A percentile compares a stretch with the other conserved stretches of the same genome.
Evolutionary conservation across 345 rosid genomes (phyloP).

Genomic region (Lumnitzera littorea): DNA sequence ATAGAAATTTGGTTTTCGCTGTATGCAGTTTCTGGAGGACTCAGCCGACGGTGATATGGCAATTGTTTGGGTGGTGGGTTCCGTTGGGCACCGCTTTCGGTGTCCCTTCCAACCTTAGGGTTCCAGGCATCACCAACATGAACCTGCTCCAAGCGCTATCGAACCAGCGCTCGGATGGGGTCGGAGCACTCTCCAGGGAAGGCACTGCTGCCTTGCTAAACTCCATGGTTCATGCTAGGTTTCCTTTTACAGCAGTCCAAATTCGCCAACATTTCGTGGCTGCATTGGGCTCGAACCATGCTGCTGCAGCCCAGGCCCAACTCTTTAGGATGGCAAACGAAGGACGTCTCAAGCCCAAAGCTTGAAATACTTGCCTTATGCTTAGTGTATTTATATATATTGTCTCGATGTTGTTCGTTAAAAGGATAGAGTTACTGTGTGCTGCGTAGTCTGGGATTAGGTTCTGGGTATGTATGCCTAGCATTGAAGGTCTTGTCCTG

Average conservation of each 20-base stretch:
- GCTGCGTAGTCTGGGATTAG: too few species aligned
- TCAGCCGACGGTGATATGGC: conserved; percentile 65
- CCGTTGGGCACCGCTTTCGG: conserved; percentile 59
- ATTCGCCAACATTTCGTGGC: conserved; percentile 56
- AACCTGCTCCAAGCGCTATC: conserved; percentile 75
- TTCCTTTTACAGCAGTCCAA: conserved; percentile 59
- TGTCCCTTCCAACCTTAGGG: conserved; percentile 15
- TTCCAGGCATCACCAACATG: conserved; percentile 17
- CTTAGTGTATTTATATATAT: not conserved
- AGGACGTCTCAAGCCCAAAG: conserved; percentile 55
- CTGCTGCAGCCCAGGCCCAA: conserved; percentile 64
- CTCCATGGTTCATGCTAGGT: conserved; percentile 58
- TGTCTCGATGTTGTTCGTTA: not conserved
- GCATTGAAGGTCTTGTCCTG: too few species aligned
- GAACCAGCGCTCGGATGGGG: conserved; percentile 52
- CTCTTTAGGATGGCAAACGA: conserved; percentile 85
- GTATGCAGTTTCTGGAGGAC: conserved; percentile 70
- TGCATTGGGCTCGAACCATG: conserved; percentile 46
- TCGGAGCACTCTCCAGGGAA: conserved; percentile 75
- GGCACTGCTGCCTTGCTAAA: conserved; percentile 88
- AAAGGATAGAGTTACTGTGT: not conserved
- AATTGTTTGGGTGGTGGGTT: conserved; percentile 82
- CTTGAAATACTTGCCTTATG: conserved; percentile 12
- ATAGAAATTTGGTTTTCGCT: too few species aligned
- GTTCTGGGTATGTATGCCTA: too few species aligned